These are phyloP conservation scores for Ammopiptanthus mongolicus DNA, from an alignment of 306 rosid genomes.

Conservation along the genomic window DNA sequence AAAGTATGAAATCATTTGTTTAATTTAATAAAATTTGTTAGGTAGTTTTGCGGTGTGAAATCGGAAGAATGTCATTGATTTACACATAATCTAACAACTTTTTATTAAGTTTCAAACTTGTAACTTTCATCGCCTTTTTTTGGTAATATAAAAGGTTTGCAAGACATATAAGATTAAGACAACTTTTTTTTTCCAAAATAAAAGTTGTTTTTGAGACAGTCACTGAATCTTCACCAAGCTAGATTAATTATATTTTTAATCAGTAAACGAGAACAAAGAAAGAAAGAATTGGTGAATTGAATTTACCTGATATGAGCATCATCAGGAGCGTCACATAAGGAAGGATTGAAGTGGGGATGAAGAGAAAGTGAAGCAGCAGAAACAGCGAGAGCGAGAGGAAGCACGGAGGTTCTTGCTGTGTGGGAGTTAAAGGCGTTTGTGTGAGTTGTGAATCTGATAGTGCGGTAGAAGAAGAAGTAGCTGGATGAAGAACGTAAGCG, in stretches of 20 bases:
- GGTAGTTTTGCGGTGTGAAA: too few species aligned
- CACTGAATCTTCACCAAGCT: too few species aligned
- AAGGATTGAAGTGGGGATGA: conserved; percentile 40
- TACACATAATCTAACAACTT: too few species aligned
- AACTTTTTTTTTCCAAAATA: too few species aligned
- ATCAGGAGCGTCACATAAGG: conserved; percentile 43
- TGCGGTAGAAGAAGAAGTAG: conserved; percentile 20
- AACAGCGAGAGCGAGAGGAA: conserved; percentile 65
- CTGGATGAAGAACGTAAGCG: conserved; percentile 61
- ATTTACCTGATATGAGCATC: conserved; percentile 30
- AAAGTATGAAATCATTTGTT: too few species aligned
- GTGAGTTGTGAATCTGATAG: conserved; percentile 20
- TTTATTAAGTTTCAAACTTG: too few species aligned
- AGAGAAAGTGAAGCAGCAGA: conserved; percentile 65
- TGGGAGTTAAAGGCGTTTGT: conserved; percentile 22
- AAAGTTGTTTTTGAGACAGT: too few species aligned
- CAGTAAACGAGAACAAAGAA: background rate
- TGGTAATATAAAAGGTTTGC: too few species aligned
- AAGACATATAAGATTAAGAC: too few species aligned
- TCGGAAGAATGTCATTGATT: too few species aligned
- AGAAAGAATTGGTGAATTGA: background rate
- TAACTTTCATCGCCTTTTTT: too few species aligned
- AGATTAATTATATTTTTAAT: background rate
- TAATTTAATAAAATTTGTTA: too few species aligned
- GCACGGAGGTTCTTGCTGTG: conserved; percentile 25